A percentile compares a stretch with the other conserved stretches of the same genome.
phyloP scores from a whole-genome alignment of 805 yeast genomes.

The Candida sithepensis region DNA sequence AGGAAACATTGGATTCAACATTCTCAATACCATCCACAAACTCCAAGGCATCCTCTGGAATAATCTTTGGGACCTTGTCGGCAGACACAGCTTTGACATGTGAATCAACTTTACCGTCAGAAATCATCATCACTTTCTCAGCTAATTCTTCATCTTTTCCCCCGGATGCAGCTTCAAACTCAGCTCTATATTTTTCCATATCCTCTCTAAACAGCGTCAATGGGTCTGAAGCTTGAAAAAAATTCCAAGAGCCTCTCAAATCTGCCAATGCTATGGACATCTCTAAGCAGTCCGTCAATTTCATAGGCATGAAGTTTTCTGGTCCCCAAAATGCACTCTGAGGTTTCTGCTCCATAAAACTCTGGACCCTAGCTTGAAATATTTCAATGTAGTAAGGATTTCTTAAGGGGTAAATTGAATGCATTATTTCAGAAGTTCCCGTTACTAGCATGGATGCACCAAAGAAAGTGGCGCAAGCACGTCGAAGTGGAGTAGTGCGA shows the following conservation, averaged over 20 bases:
- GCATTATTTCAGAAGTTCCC: neutral
- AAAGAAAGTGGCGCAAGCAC: neutral
- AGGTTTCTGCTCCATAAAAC: constrained; percentile 35
- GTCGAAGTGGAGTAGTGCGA: neutral
- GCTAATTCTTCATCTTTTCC: constrained; percentile 8
- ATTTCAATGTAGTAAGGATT: constrained; percentile 30
- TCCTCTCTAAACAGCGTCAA: neutral
- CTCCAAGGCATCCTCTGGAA: neutral
- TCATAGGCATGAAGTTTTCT: constrained; percentile 43
- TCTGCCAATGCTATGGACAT: constrained; percentile 16
- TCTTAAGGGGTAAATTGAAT: neutral
- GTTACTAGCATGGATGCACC: neutral
- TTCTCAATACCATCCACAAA: neutral
- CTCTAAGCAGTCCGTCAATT: constrained; percentile 18
- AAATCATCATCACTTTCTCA: constrained; percentile 6
- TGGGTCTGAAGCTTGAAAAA: neutral
- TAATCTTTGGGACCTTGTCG: neutral
- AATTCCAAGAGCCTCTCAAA: neutral
- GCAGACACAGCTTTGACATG: constrained; percentile 4
- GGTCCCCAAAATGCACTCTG: constrained; percentile 53
- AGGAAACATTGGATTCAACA: neutral
- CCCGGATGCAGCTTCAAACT: neutral
- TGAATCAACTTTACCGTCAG: constrained; percentile 4
- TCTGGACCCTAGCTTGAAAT: constrained; percentile 19
- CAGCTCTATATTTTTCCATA: neutral